Conservation (phyloP, 495 filamentous ascomycete genomes). For the Endocarpon pusillum region DNA sequence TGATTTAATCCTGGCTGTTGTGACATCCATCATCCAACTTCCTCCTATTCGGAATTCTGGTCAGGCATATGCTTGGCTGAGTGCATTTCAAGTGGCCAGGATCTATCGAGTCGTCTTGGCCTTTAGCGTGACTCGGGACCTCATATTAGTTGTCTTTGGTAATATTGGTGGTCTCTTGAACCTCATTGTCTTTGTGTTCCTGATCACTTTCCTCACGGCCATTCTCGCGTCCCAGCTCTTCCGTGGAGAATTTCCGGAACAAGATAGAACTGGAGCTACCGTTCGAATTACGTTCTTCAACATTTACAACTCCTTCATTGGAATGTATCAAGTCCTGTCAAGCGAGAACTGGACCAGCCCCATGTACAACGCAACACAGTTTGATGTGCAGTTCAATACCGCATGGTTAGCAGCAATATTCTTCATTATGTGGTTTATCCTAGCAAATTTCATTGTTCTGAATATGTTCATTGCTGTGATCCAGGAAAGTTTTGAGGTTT, state of each 20-base stretch:
- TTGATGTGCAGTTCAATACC: conserved; percentile 41
- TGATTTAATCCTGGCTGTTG: conserved; percentile 61
- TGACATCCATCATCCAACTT: conserved; percentile 73
- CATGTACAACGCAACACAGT: conserved; percentile 64
- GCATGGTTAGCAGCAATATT: conserved; percentile 94
- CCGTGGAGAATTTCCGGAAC: conserved; percentile 57
- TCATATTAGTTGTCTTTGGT: conserved; percentile 75
- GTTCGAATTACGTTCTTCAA: conserved; percentile 64
- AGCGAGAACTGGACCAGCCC: conserved; percentile 91
- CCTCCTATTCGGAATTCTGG: conserved; percentile 63
- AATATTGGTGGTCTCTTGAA: conserved; percentile 88
- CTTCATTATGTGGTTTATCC: conserved; percentile 86
- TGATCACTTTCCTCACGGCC: conserved; percentile 83
- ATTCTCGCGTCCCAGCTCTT: conserved; percentile 92
- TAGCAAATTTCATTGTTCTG: conserved; percentile 88
- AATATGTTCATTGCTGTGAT: conserved; percentile 99
- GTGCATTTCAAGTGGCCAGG: conserved; percentile 81
- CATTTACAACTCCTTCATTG: conserved; percentile 88
- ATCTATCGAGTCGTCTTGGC: conserved; percentile 86
- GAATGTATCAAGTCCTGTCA: conserved; percentile 97
- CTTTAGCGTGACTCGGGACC: conserved; percentile 64
- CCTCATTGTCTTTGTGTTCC: conserved; percentile 86
- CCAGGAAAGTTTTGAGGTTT: conserved; percentile 99
- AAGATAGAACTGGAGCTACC: conserved; percentile 35
- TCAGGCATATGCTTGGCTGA: conserved; percentile 72